These are phyloP conservation scores for Guadua angustifolia DNA, from an alignment of 176 grass and related monocot genomes.

Conservation along the genomic window DNA sequence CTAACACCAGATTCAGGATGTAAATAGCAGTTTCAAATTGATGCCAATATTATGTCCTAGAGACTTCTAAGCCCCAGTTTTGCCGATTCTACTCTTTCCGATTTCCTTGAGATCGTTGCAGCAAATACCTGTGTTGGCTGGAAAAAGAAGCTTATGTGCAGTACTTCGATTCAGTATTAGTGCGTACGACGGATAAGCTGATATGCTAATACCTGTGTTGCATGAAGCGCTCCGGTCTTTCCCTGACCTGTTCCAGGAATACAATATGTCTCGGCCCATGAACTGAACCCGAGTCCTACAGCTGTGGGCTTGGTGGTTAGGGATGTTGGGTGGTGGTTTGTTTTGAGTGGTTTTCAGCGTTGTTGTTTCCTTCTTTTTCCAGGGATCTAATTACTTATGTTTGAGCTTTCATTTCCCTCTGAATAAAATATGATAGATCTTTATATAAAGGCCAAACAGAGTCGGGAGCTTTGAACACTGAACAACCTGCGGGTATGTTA, in stretches of 20 bases:
- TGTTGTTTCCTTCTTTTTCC: background rate
- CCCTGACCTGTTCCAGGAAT: background rate
- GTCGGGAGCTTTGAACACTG: background rate
- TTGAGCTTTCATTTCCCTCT: background rate
- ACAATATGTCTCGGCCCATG: background rate
- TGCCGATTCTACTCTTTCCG: background rate
- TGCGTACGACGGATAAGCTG: background rate
- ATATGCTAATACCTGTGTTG: background rate
- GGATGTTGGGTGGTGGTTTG: background rate
- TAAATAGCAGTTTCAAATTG: slow-evolving; percentile 35
- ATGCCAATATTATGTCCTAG: slow-evolving; percentile 9
- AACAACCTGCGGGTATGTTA: background rate
- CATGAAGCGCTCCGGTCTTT: background rate
- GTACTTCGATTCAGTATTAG: background rate
- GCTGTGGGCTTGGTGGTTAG: background rate
- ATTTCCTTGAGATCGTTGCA: background rate
- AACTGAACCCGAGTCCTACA: too few relatives aligned
- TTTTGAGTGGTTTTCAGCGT: background rate
- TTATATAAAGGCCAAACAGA: background rate
- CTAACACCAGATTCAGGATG: slow-evolving; percentile 22
- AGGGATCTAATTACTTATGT: background rate
- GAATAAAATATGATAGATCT: background rate
- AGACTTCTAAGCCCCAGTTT: background rate
- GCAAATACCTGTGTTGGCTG: background rate
- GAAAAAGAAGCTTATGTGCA: background rate